Base-by-base conservation (phyloP, 2,329 filamentous ascomycete species). In the Chaetoscypha palmicola region DNA sequence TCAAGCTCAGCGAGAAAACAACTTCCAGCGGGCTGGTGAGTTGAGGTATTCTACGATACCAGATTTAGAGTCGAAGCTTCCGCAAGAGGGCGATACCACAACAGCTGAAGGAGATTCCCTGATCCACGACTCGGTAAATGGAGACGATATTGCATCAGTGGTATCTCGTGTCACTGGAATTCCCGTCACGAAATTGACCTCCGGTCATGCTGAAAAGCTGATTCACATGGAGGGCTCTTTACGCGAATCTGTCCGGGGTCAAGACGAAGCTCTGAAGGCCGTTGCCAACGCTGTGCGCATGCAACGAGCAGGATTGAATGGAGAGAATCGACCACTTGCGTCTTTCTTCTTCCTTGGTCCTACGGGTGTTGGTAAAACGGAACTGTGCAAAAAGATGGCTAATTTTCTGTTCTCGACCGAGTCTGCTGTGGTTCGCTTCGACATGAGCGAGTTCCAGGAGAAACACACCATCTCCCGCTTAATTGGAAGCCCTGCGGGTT, bases 311-410 rank as follows among this genome's bases (percentile, higher is more conserved):
- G 92, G 92, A 1, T 72, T 97, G 7, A 94, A 85, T 47, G 89
- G 89, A 24, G 88, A 96, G 58, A 94, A 96, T 63, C 76, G 89
- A 1, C 92, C 92, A 0, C 73, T 95, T 4, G 92, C 91, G 0
- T 94, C 86, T 0, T 96, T 97, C 70, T 96, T 97, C 83, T 96
- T 97, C 76, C 76, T 97, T 3, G 92, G 92, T 0, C 92, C 92
- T 4, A 97, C 92, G 0, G 92, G 92, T 60, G 91, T 96, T 14
- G 92, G 92, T 45, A 98, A 97, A 70, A 98, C 92, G 2, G 90
- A 97, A 62, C 78, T 97, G 1, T 95, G 90, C 73, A 97, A 97
- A 72, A 91, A 94, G 63, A 82, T 98, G 56, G 92, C 92, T 1
- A 77, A 76, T 46, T 97, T 96, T 68, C 72, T 98, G 28, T 98